These are phyloP conservation scores for Cadophora gregata DNA, from an alignment of 2,329 filamentous ascomycete species.

Conservation along the genomic window DNA sequence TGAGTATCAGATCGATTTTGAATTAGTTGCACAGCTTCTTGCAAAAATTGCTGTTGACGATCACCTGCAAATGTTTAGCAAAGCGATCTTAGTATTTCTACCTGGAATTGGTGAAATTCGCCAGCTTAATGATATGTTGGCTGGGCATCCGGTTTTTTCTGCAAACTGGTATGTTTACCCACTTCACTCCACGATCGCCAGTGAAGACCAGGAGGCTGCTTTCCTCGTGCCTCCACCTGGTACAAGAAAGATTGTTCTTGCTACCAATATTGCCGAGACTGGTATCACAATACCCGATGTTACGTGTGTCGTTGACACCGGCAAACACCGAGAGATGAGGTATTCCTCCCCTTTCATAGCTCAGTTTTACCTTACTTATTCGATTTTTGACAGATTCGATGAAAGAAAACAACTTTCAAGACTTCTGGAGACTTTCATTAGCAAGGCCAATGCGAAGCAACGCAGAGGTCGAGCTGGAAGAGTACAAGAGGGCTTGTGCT, in stretches of 20 bases:
- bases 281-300: conserved; percentile 99
- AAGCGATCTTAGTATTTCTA: conserved; percentile 91
- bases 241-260: conserved; percentile 89
- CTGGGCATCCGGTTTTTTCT: conserved; percentile 77
- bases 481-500: conserved; percentile 94
- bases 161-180: conserved; percentile 85
- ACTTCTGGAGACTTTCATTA: conserved; percentile 93
- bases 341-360: conserved; percentile 9
- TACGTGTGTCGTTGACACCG: conserved; percentile 94
- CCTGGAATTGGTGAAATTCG: conserved; percentile 94
- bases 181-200: conserved; percentile 92
- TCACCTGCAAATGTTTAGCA: conserved; percentile 74
- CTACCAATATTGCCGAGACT: conserved; percentile 98
- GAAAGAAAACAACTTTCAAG: conserved; percentile 90
- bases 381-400: conserved; percentile 64
- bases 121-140: conserved; percentile 82
- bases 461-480: conserved; percentile 90
- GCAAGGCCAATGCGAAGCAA: conserved; percentile 93
- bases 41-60: conserved; percentile 74
- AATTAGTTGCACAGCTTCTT: conserved; percentile 81
- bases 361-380: conserved; percentile 7
- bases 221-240: conserved; percentile 86
- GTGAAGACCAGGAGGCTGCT: conserved; percentile 93
- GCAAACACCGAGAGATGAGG: conserved; percentile 96
- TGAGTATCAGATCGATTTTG: conserved; percentile 90